Evolutionary conservation across 805 yeast genomes (phyloP), one percentile per base, ranked within the genome.

Genomic region (Kuraishia piskuri): DNA sequence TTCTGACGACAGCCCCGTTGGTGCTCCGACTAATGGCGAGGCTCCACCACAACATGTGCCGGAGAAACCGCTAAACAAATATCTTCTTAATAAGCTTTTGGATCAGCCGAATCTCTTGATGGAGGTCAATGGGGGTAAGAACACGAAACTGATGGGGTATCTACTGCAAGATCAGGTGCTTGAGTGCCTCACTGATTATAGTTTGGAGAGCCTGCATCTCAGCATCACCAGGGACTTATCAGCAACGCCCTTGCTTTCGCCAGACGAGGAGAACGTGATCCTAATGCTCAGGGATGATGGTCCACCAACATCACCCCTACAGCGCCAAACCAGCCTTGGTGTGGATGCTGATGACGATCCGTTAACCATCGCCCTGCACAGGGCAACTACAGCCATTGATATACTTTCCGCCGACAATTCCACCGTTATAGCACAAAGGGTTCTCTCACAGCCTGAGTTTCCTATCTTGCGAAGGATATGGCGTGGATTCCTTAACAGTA

Each of bases 71-170:
- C 53, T 66, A 51, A 67, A 65, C 53, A 55, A 66, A 3, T 50
- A 57, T 3, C 52, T 70, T 1, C 63, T 69, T 54, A 68, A 70
- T 54, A 66, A 63, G 51, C 56, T 70, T 40, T 49, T 70, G 24
- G 72, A 68, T 55, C 73, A 69, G 53, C 70, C 68, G 21, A 68
- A 68, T 55, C 58, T 70, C 44, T 53, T 68, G 14, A 70, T 68
- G 49, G 74, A 70, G 55, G 61, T 70, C 17, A 68, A 64, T 46
- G 55, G 64, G 46, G 62, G 70, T 17, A 68, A 68, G 52, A 70
- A 69, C 55, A 61, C 62, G 44, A 68, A 67, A 52, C 58, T 70
- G 26, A 64, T 67, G 46, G 58, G 54, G 50, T 70, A 69, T 55
- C 51, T 70, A 1, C 62, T 71, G 0, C 67, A 63, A 46, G 56